These are phyloP conservation scores for Spiraea crenata DNA, from an alignment of 331 rosid species.

Conservation along the genomic window DNA sequence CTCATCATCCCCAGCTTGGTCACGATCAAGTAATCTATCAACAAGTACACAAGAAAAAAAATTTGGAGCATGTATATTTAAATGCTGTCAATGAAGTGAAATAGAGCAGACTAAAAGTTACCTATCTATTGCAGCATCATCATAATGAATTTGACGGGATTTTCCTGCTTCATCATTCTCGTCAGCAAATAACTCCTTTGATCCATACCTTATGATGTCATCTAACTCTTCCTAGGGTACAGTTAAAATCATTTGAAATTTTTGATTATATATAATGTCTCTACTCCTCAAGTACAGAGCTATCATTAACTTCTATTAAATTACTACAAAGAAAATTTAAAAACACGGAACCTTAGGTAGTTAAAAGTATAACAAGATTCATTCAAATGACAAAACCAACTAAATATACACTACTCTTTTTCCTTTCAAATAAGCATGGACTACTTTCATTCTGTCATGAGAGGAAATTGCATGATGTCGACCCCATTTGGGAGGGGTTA, in stretches of 20 bases:
- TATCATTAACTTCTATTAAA: constrained; percentile 2
- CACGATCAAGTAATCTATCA: constrained; percentile 89
- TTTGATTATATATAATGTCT: constrained; percentile 6
- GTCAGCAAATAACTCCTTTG: constrained; percentile 93
- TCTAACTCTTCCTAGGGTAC: constrained; percentile 82
- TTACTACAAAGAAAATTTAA: neutral
- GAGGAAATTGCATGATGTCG: neutral
- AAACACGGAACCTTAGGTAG: neutral
- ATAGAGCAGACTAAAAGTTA: constrained; percentile 21
- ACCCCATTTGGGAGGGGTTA: neutral
- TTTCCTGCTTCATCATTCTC: constrained; percentile 94
- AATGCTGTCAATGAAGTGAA: constrained; percentile 17
- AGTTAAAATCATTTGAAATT: constrained; percentile 19
- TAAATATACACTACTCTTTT: neutral
- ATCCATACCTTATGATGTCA: constrained; percentile 95
- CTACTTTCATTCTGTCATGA: neutral
- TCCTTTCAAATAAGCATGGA: neutral
- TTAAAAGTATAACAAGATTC: neutral
- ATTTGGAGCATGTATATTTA: constrained; percentile 14
- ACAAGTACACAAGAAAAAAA: constrained; percentile 24
- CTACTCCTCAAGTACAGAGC: neutral
- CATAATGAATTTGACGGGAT: constrained; percentile 97
- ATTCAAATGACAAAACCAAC: neutral
- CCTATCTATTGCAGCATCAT: constrained; percentile 92
- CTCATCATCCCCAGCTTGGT: constrained; percentile 81